Conservation (phyloP, 441 rosid species). For the Syzygium syzygioides region DNA sequence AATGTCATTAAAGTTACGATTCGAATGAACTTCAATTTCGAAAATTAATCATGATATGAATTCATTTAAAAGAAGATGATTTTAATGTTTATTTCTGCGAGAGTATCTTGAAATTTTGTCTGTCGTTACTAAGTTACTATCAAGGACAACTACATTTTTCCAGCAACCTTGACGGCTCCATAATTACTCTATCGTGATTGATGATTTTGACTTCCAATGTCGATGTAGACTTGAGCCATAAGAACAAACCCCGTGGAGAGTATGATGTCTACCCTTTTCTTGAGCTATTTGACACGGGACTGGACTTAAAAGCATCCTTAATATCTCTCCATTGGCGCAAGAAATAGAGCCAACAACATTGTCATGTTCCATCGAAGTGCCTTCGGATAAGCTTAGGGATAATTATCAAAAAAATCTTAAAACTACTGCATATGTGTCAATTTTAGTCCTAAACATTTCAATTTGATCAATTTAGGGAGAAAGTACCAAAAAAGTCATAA, state of each 20-base stretch:
- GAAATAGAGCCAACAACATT: not conserved
- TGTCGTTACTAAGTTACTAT: not conserved
- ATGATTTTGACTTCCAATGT: not conserved
- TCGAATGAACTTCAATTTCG: not conserved
- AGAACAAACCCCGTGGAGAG: not conserved
- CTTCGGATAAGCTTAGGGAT: not conserved
- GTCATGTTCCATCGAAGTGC: not conserved
- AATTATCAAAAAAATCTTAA: no score
- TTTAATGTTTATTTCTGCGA: not conserved
- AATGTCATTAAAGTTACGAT: not conserved
- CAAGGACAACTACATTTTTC: not conserved
- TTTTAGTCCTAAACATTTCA: no score
- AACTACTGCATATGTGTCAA: no score
- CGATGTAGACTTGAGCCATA: not conserved
- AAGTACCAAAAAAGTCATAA: no score
- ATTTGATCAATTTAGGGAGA: no score
- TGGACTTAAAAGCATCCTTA: not conserved
- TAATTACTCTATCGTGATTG: not conserved
- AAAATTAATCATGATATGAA: no score
- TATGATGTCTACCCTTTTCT: not conserved
- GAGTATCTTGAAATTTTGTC: not conserved
- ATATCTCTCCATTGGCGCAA: not conserved
- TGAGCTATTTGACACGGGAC: not conserved
- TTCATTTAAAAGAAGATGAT: not conserved
- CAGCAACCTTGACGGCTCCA: not conserved